Evolutionary conservation across 257 asterid species (phyloP), one percentile per base, ranked within the genome.

Genomic region (Scutellaria baicalensis): DNA sequence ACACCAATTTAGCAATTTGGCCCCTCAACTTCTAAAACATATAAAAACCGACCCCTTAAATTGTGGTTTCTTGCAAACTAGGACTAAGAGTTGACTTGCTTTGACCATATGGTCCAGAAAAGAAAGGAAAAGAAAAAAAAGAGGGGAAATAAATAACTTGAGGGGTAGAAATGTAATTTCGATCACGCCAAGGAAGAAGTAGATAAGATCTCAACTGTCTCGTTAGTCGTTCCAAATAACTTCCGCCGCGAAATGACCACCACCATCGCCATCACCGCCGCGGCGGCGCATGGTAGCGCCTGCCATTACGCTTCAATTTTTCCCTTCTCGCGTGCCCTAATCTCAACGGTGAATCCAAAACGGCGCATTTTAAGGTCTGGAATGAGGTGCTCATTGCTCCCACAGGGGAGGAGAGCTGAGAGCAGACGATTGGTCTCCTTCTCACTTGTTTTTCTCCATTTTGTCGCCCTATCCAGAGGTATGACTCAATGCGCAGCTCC

Each of bases 351-450:
- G 11, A 59, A 75, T 18, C 73, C 70, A 45, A 57, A 52, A 59
- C 78, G 70, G 75, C 79, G 72, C 66, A 27, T 23, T 52, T 57
- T 71, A 39, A 49, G 78, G 79, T 59, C 80, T 47, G 16, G 59
- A 18, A 77, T 78, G 63, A 73, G 72, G 61, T 91, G 96, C 84
- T 77, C 83, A 42, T 68, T 78, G 59, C 72, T 45, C 67, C 76
- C 83, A 16, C 75, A 70, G 78, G 73, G 76, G 79, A 78, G 76
- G 79, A 78, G 68, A 78, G 77, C 17, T 56, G 76, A 78, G 79
- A 83, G 96, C 86, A 79, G 97, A 66, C 80, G 96, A 77, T 66
- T 64, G 70, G 81, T 89, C 66, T 85, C 95, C 20, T 59, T 85
- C 14, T 79, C 96, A 5, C 81, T 92, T 8, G 71, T 82, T 73